A percentile compares a stretch with the other conserved stretches of the same genome.
Evolutionary conservation across 352 stramenopile genomes (phyloP).

Genomic region (Proteromonas lacertae): DNA sequence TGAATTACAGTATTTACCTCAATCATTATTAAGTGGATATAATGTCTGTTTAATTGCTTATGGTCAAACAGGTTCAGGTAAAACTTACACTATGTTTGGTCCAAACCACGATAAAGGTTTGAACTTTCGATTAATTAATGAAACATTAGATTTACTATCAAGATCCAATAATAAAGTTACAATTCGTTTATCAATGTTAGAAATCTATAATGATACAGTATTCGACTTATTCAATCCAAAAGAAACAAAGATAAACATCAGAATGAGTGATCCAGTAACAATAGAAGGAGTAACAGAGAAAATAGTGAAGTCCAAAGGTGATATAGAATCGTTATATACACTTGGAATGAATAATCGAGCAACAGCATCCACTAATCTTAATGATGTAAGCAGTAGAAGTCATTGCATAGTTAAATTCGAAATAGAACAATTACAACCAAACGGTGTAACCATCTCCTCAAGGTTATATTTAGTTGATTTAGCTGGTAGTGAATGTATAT

Average conservation of each 20-base stretch:
- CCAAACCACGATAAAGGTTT: too few species aligned
- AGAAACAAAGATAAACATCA: too few species aligned
- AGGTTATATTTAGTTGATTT: slow-evolving; percentile 59
- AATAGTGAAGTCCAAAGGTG: slow-evolving; percentile 16
- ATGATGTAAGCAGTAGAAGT: slow-evolving; percentile 21
- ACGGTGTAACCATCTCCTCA: too few species aligned
- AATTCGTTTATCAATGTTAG: slow-evolving; percentile 19
- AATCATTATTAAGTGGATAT: slow-evolving; percentile 81
- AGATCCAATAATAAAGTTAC: too few species aligned
- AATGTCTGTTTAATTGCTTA: slow-evolving; percentile 97
- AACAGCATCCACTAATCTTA: slow-evolving; percentile 31
- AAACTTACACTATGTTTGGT: too few species aligned
- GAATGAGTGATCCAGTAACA: slow-evolving; percentile 20
- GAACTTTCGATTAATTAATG: too few species aligned
- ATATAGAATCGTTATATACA: slow-evolving; percentile 25
- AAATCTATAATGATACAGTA: slow-evolving; percentile 35
- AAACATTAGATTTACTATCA: too few species aligned
- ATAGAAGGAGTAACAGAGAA: slow-evolving; percentile 23
- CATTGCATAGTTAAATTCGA: slow-evolving; percentile 26
- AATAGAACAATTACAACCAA: too few species aligned
- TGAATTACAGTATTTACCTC: slow-evolving; percentile 64
- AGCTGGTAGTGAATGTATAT: slow-evolving; percentile 51
- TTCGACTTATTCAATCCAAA: slow-evolving; percentile 26
- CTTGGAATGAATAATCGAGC: slow-evolving; percentile 24
- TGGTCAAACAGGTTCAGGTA: too few species aligned